These are phyloP conservation scores for Saturnispora besseyi DNA, from an alignment of 805 yeast genomes.

Conservation along the genomic window DNA sequence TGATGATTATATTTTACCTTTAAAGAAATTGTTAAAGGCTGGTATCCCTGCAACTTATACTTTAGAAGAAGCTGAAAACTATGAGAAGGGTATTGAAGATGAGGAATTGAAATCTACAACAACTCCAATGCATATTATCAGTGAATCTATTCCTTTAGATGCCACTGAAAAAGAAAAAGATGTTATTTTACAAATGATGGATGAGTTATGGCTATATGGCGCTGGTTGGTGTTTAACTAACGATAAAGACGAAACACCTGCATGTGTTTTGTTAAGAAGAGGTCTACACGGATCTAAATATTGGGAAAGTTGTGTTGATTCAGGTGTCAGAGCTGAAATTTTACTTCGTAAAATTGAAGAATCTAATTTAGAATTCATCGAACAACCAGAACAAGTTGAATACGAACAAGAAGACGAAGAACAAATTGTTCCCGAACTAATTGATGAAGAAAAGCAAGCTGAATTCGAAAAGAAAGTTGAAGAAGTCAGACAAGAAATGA, in stretches of 20 bases:
- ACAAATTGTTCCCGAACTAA: constrained; percentile 13
- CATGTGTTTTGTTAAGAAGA: constrained; percentile 61
- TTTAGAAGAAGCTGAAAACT: constrained; percentile 62
- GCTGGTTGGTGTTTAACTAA: constrained; percentile 88
- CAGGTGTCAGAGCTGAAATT: constrained; percentile 87
- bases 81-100: constrained; percentile 32
- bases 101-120: constrained; percentile 43
- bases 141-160: constrained; percentile 41
- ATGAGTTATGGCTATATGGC: constrained; percentile 67
- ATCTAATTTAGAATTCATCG: constrained; percentile 51
- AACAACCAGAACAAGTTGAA: constrained; percentile 24
- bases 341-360: constrained; percentile 64
- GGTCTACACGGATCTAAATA: constrained; percentile 31
- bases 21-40: constrained; percentile 39
- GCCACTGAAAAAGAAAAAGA: constrained; percentile 33
- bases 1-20: constrained; percentile 32
- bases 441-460: constrained; percentile 10
- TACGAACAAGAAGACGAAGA: constrained; percentile 14
- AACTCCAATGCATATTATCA: constrained; percentile 69
- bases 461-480: constrained; percentile 15
- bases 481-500: constrained; percentile 16
- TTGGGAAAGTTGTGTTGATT: constrained; percentile 55
- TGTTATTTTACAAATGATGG: constrained; percentile 47
- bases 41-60: constrained; percentile 85
- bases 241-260: constrained; percentile 68